Evolutionary conservation across 1,284 basidiomycete species (phyloP), one percentile per base, ranked within the genome.

Genomic region (Mycena sp.): DNA sequence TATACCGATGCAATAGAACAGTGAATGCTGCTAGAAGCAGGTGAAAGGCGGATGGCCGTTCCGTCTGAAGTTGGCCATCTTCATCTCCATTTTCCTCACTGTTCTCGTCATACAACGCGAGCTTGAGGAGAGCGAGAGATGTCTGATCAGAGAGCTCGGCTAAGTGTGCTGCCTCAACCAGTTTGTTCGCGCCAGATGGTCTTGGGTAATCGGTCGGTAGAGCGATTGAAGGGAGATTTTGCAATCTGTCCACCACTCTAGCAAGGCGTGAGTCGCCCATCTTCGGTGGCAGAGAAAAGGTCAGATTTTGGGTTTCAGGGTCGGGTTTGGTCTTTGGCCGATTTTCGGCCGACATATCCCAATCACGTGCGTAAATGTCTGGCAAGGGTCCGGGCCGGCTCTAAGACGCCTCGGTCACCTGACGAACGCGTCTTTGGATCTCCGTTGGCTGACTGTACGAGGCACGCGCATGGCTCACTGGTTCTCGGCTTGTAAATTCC

Each of bases 201-300:
- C 96, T 83, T 2, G 98, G 97, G 75, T 99, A 99, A 78, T 99
- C 98, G 0, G 96, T 98, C 1, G 98, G 97, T 19, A 99, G 83
- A 4, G 95, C 95, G 67, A 99, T 92, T 28, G 92, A 92, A 4
- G 96, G 97, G 16, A 98, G 78, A 71, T 87, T 90, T 78, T 91
- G 89, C 16, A 93, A 80, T 69, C 89, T 81, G 28, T 81, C 74
- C 16, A 90, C 72, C 26, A 90, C 87, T 68, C 89, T 81, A 25
- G 79, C 74, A 11, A 91, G 76, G 51, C 81, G 78, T 58, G 75
- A 64, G 60, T 56, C 46, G 23, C 17, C 52, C 58, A 61, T 61
- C 9, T 41, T 14, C 7, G 30, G 61, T 37, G 51, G 12, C 17
- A 28, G 26, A 45, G 58, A 53, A 66, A n/a, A n/a, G n/a, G 64